Conservation (phyloP, 768 basidiomycete species). For the Xerocomus potaroensis region DNA sequence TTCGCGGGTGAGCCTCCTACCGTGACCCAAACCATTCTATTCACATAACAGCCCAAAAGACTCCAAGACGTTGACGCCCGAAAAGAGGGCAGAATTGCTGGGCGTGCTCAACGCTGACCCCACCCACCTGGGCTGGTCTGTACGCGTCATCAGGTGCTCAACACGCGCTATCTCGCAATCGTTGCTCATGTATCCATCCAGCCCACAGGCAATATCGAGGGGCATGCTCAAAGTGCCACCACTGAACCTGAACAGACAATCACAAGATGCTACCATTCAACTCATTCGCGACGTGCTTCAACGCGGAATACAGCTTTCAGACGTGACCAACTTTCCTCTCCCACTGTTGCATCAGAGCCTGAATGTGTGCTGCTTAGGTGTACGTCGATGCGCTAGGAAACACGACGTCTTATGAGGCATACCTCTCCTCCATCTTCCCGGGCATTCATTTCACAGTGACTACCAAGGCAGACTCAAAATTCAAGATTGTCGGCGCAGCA, state of each 20-base stretch:
- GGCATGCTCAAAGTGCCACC: conserved; percentile 88
- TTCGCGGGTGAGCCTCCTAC: conserved; percentile 69
- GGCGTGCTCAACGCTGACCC: conserved; percentile 66
- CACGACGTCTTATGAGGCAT: conserved; percentile 78
- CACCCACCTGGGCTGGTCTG: conserved; percentile 74
- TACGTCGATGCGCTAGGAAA: conserved; percentile 95
- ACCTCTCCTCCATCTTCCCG: conserved; percentile 77
- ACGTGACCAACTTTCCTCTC: conserved; percentile 41
- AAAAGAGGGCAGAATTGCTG: conserved; percentile 61
- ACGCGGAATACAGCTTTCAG: conserved; percentile 73
- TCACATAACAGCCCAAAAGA: conserved; percentile 45
- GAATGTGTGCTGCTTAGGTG: conserved; percentile 44
- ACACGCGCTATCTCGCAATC: background rate
- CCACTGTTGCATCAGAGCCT: background rate
- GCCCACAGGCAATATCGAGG: conserved; percentile 86
- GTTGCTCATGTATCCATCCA: conserved; percentile 29
- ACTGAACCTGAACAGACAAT: conserved; percentile 82
- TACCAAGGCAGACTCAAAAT: conserved; percentile 92
- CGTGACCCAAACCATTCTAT: background rate
- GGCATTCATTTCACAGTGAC: conserved; percentile 85
- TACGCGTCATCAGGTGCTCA: conserved; percentile 63
- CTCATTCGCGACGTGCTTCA: conserved; percentile 84
- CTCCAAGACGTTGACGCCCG: conserved; percentile 84
- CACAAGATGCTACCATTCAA: conserved; percentile 83
- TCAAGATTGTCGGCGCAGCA: conserved; percentile 95